Conservation (phyloP, 208 protist genomes). For the Entamoeba invadens region DNA sequence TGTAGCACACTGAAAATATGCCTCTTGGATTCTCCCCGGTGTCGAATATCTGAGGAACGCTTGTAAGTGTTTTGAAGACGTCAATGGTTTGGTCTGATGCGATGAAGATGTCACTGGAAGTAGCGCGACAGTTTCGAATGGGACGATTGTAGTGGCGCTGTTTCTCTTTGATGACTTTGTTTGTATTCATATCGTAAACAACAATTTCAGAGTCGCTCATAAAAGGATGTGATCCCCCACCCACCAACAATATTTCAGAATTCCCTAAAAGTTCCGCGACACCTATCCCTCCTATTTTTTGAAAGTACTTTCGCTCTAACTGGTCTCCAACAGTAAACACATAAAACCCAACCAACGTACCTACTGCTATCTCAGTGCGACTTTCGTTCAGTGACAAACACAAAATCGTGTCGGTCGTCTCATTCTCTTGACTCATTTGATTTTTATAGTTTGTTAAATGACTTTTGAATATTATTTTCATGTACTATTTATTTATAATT, state of each 20-base stretch:
- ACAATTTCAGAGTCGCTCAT: background rate
- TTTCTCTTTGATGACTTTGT: background rate
- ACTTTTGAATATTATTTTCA: no score
- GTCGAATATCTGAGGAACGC: background rate
- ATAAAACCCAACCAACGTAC: background rate
- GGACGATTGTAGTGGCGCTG: background rate
- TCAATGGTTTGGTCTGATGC: background rate
- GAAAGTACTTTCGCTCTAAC: background rate
- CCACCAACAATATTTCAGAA: background rate
- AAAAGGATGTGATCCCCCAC: background rate
- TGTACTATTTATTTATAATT: no score
- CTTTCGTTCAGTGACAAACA: background rate
- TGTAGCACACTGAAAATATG: background rate
- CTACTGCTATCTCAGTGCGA: background rate
- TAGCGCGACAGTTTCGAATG: background rate
- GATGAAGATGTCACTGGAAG: background rate
- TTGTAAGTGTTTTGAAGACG: background rate
- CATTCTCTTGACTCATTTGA: no score
- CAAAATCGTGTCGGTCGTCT: background rate
- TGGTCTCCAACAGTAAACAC: background rate
- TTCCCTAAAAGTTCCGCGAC: background rate
- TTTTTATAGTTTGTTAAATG: no score
- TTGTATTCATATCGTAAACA: background rate
- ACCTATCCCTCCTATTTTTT: background rate
- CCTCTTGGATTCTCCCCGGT: background rate